phyloP scores from a whole-genome alignment of 2,329 filamentous ascomycete genomes.

The Aspergillus thermomutatus region DNA sequence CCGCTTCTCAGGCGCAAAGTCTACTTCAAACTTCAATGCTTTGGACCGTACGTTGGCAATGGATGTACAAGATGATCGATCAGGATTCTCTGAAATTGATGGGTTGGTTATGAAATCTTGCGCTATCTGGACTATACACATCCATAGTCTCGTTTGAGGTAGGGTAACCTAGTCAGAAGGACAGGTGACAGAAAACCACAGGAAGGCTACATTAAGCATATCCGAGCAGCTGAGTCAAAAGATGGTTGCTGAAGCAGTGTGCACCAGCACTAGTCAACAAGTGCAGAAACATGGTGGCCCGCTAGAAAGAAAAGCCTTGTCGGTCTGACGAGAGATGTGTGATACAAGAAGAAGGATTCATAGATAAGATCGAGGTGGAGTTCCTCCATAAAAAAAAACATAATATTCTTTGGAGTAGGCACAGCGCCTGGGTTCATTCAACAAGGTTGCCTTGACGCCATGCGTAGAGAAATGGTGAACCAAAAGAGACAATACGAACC shows the following conservation, averaged over 20 bases:
- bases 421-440: constrained; percentile 2
- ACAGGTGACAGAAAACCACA: neutral
- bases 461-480: constrained; percentile 5
- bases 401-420: neutral
- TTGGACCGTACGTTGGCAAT: constrained; percentile 36
- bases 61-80: constrained; percentile 41
- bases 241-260: too few species aligned
- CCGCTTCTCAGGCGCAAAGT: neutral
- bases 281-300: neutral
- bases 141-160: constrained; percentile 14
- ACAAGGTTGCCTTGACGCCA: constrained; percentile 11
- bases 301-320: neutral
- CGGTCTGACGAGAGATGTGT: constrained; percentile 5
- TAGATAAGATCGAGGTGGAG: neutral
- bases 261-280: too few species aligned
- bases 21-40: constrained; percentile 3
- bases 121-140: constrained; percentile 24
- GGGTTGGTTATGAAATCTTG: constrained; percentile 23
- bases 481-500: constrained; percentile 6
- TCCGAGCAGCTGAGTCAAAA: neutral
- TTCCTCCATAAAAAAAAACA: neutral
- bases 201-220: neutral
- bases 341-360: neutral
- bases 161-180: constrained; percentile 1
- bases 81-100: constrained; percentile 29